Conservation (phyloP, 2,329 filamentous ascomycete species). For the Fusarium sacchari region DNA sequence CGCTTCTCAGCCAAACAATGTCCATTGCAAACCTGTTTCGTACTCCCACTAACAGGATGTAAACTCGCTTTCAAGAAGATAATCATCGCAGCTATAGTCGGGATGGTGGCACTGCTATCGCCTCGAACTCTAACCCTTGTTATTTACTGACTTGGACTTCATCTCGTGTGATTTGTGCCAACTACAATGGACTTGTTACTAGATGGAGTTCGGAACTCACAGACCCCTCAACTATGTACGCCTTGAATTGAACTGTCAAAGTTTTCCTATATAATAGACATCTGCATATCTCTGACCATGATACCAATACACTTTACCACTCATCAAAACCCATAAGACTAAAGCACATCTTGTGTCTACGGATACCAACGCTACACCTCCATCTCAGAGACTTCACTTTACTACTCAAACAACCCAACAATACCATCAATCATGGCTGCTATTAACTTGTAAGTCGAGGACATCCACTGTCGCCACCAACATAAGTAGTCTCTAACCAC, state of each 20-base stretch:
- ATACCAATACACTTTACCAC: not conserved
- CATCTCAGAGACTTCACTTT: too few relatives aligned
- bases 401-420: not conserved
- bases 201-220: not conserved
- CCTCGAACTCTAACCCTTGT: not conserved
- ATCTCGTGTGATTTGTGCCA: not conserved
- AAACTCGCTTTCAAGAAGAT: slow-evolving; percentile 7
- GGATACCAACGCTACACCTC: not conserved
- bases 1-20: slow-evolving; percentile 1
- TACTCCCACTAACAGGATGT: not conserved
- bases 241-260: not conserved
- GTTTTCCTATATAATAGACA: not conserved
- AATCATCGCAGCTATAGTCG: slow-evolving; percentile 15
- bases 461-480: too few relatives aligned
- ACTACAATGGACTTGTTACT: slow-evolving; percentile 2
- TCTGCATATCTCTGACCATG: not conserved
- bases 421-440: slow-evolving; percentile 2
- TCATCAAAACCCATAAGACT: not conserved
- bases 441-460: not conserved
- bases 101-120: not conserved
- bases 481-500: not conserved
- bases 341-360: not conserved
- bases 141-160: not conserved
- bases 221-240: accelerated
- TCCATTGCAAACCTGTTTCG: not conserved